Base-by-base conservation (phyloP, 306 rosid species). In the Morella rubra region DNA sequence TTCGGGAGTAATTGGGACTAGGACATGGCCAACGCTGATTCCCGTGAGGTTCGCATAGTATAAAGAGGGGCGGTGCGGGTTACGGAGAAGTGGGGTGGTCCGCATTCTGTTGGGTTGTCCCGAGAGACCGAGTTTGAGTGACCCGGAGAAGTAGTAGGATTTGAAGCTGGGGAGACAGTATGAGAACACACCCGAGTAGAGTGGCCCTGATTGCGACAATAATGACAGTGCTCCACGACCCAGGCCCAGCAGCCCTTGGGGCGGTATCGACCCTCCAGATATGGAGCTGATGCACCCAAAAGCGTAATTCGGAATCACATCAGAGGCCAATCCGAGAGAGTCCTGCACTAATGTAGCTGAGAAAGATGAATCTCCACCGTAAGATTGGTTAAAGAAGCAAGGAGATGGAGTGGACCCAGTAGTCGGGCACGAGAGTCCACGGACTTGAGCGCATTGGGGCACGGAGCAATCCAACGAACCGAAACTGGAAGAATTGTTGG, bases 111-210 rank as follows among this genome's bases (percentile, higher is more conserved):
- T 90, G 77, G 98, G 96, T 47, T 95, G 98, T 6, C 98, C 93
- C 7, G 46, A 74, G 1, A 91, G 96, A 11, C 97, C 97, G 1
- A 95, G 89, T 71, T 88, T 95, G 19, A 92, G 90, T 8, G 97
- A 90, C 53, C 98, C 98, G 15, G 97, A 95, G 70, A 95, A 92
- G 85, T 92, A 90, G 84, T 78, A 86, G 0, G 98, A 95, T 74
- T 95, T 92, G 88, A 87, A 92, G 51, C 97, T 95, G 0, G 98
- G 98, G 1, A 95, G 85, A 13, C 97, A 95, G 71, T 95, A 95
- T 0, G 98, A 95, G 78, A 92, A 92, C 0, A 92, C 71, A 1
- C 92, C 92, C 0, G 90, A 89, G 77, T 91, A 94, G 51, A 83
- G 82, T 18, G 93, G 14, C 8, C 90, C 93, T 27, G 96, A 76